Evolutionary conservation across 2,329 filamentous ascomycete species (phyloP).

Genomic region (Penicillium italicum): DNA sequence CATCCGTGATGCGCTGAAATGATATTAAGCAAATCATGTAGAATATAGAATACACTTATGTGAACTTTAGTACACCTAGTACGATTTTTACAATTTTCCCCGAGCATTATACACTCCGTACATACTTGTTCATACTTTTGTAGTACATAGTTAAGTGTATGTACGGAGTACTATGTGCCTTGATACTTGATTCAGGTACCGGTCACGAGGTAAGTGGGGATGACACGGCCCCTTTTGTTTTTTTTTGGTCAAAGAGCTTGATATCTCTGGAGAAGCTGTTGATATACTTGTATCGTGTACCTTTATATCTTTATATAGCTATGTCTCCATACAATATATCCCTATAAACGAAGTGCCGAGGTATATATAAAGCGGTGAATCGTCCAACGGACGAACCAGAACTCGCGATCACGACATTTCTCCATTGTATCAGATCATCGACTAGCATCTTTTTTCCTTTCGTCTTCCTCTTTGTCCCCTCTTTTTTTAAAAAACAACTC

Average conservation of each 20-base stretch:
- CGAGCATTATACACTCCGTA: too few relatives aligned
- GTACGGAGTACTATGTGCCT: too few relatives aligned
- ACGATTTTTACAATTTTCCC: background rate
- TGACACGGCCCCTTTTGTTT: background rate
- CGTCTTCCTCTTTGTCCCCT: conserved; percentile 3
- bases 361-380: conserved; percentile 21
- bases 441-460: conserved; percentile 19
- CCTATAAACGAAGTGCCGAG: background rate
- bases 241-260: background rate
- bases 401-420: conserved; percentile 43
- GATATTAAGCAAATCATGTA: background rate
- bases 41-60: background rate
- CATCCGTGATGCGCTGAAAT: conserved; percentile 3
- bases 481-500: conserved; percentile 3
- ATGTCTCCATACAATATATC: too few relatives aligned
- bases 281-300: background rate
- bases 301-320: background rate
- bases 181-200: background rate
- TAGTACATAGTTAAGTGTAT: too few relatives aligned
- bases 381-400: conserved; percentile 28
- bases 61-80: background rate
- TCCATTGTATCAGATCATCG: conserved; percentile 44
- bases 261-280: background rate
- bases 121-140: background rate
- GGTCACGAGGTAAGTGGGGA: background rate